Base-by-base conservation (phyloP, 805 yeast species). In the Candida piceae region DNA sequence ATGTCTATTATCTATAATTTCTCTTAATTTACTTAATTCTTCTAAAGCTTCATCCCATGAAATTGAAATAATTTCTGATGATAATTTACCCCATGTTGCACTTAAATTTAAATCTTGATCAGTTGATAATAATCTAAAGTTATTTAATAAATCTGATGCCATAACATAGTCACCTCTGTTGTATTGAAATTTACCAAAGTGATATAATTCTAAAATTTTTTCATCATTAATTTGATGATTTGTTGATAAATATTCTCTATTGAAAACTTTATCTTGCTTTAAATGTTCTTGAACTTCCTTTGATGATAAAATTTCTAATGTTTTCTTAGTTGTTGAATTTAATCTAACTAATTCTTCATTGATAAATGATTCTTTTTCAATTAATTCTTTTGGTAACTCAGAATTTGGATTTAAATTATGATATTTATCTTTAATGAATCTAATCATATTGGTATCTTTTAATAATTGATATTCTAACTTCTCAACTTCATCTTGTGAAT, bases 41-140 rank as follows among this genome's bases (percentile, higher is more conserved):
- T 70, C 73, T 33, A 69, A 48, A 2, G 80, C 77, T 25, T 67
- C 65, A 22, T 62, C 69, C 74, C 77, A 74, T 40, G 75, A 69
- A 39, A 69, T 55, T 23, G 72, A 62, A 38, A 76, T 63, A 46
- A 80, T 74, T 44, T 76, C 80, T 20, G 75, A 66, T 1, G 84
- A 80, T n/a, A 78, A 62, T 55, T 70, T 72, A 47, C 85, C 85
- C 84, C 86, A 80, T 4, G 82, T 75, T 16, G 81, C 78, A 42
- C 74, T 71, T 38, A 70, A 55, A 44, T 70, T 66, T 42, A 70
- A 58, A 19, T 73, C 74, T 42, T 60, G 59, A 55, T 76, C 69
- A 16, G 72, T 69, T 8, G 80, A 74, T 16, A 78, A 60, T 11
- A 72, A 66, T 55, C 80, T 63, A 54, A 76, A 78, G 53, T 74